These are phyloP conservation scores for Epichloe elymi DNA, from an alignment of 2,329 filamentous ascomycete genomes.

Conservation along the genomic window DNA sequence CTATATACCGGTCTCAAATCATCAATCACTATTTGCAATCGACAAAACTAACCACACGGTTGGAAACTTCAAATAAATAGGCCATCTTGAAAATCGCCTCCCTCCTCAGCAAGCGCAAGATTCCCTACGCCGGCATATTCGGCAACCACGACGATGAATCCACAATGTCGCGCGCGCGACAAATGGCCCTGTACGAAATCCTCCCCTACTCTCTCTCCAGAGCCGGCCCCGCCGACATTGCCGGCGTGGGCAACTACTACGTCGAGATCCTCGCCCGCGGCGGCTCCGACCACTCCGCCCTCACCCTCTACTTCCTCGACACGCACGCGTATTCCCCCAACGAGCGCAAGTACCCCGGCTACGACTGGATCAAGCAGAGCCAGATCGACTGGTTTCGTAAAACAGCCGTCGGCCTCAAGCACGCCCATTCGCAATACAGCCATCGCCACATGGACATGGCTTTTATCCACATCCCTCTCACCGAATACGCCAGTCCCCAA, in stretches of 20 bases:
- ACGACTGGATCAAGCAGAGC: conserved; percentile 91
- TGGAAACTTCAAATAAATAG: conserved; percentile 21
- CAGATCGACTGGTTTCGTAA: conserved; percentile 92
- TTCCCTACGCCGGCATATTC: conserved; percentile 89
- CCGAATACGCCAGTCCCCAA: conserved; percentile 60
- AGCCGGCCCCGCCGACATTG: conserved; percentile 69
- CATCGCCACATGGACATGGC: conserved; percentile 91
- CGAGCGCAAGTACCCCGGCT: conserved; percentile 76
- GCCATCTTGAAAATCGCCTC: conserved; percentile 89
- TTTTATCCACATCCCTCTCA: conserved; percentile 93
- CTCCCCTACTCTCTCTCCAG: conserved; percentile 83
- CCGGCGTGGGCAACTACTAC: conserved; percentile 90
- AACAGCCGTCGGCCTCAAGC: conserved; percentile 61
- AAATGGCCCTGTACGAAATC: conserved; percentile 77
- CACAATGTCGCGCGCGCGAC: conserved; percentile 57
- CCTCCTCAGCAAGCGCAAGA: conserved; percentile 70
- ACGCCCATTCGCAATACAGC: conserved; percentile 70
- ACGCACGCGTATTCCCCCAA: conserved; percentile 92
- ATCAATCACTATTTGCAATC: conserved; percentile 11
- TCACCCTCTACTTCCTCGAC: conserved; percentile 92
- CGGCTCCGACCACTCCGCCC: conserved; percentile 68
- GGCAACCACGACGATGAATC: conserved; percentile 96
- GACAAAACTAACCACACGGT: not conserved
- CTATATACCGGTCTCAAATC: not conserved
- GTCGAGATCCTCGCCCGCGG: conserved; percentile 78